These are phyloP conservation scores for Pilasporangium apinafurcum DNA, from an alignment of 352 stramenopile genomes.

Conservation along the genomic window DNA sequence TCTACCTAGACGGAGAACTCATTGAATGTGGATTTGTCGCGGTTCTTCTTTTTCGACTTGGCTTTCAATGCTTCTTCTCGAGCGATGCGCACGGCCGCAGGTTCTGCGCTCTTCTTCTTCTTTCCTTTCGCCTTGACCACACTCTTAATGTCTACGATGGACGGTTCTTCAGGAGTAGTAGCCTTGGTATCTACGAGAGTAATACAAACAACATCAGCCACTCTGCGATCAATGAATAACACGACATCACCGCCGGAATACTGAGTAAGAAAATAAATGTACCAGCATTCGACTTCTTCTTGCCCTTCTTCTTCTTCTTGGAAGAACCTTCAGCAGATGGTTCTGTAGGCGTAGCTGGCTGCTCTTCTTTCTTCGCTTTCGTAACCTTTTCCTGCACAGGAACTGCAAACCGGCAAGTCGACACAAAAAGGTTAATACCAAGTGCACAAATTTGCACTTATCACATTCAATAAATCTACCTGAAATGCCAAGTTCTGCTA, in stretches of 20 bases:
- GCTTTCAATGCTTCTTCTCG: conserved; percentile 61
- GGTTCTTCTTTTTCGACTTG: conserved; percentile 70
- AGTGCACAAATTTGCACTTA: neutral
- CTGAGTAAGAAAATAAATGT: neutral
- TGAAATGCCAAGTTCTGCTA: conserved; percentile 63
- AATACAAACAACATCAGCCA: neutral
- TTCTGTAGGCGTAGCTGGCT: conserved; percentile 14
- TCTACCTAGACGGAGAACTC: conserved; percentile 68
- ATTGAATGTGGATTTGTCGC: conserved; percentile 74
- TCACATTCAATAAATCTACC: conserved; percentile 7
- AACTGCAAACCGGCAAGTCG: neutral
- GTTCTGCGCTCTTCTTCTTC: conserved; percentile 65
- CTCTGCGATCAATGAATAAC: too few species aligned
- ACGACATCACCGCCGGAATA: neutral
- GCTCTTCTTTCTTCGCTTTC: conserved; percentile 27
- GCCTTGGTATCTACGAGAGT: conserved; percentile 8
- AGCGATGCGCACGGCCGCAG: conserved; percentile 53
- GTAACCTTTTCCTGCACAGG: conserved; percentile 30
- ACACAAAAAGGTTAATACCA: too few species aligned
- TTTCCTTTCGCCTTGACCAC: conserved; percentile 70
- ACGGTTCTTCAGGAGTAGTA: conserved; percentile 13
- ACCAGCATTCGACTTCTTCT: conserved; percentile 32
- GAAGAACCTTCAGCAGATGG: conserved; percentile 10
- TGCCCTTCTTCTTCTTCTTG: conserved; percentile 63
- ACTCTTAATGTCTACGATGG: conserved; percentile 67